These are phyloP conservation scores for Polytrichum formosum DNA, from an alignment of 225 moss, liverwort and hornwort genomes.

Conservation along the genomic window DNA sequence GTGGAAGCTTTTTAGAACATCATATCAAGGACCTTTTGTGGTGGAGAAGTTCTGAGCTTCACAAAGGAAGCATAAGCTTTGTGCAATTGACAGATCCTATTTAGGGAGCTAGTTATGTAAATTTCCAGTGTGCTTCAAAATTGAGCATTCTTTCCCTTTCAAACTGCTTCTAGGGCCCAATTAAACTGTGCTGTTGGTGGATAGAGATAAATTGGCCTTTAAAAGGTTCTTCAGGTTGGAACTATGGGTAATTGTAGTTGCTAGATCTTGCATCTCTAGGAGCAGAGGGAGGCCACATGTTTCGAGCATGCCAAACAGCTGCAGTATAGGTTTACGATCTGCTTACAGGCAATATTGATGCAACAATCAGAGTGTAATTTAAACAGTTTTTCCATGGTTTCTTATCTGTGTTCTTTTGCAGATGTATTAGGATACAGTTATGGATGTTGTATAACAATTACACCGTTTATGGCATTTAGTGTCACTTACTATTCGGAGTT, in stretches of 20 bases:
- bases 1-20: not conserved
- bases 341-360: not conserved
- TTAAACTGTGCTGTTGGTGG: not conserved
- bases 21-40: not conserved
- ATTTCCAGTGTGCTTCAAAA: not conserved
- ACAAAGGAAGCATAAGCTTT: constrained; percentile 3
- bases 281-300: not conserved
- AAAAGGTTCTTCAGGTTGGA: not conserved
- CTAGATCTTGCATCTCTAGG: not conserved
- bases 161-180: not conserved
- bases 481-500: too few relatives aligned
- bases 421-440: not conserved
- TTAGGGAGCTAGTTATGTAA: not conserved
- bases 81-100: not conserved
- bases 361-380: not conserved
- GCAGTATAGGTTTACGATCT: not conserved
- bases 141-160: not conserved
- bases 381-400: not conserved
- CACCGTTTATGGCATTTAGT: too few relatives aligned
- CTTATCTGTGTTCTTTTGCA: not conserved
- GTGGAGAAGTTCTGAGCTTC: not conserved
- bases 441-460: not conserved
- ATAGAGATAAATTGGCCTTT: not conserved
- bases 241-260: not conserved
- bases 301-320: not conserved